Percentiles rank a stretch among this genome's conserved stretches.
Conservation (phyloP, 2,329 filamentous ascomycete genomes). For the Huntiella savannae region DNA sequence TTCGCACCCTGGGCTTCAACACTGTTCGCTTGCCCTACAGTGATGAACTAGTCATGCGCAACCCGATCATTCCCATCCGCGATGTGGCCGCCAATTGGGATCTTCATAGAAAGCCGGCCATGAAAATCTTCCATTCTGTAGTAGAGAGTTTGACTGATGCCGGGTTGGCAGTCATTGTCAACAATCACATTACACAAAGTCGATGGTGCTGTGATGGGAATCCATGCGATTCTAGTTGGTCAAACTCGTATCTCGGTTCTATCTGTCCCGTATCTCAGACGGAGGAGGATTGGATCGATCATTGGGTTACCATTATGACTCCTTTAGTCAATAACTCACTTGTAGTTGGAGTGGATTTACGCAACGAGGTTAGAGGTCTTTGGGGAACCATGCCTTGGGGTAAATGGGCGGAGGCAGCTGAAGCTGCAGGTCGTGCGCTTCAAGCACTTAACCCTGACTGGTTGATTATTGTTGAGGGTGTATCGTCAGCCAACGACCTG, state of each 20-base stretch:
- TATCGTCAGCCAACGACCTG: conserved; percentile 47
- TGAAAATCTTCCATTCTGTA: conserved; percentile 42
- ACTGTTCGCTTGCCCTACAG: conserved; percentile 50
- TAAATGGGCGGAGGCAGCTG: conserved; percentile 43
- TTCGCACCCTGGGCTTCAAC: conserved; percentile 47
- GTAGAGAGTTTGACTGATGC: conserved; percentile 39
- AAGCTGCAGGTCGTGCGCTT: conserved; percentile 41
- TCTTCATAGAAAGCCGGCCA: conserved; percentile 32
- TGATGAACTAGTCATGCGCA: conserved; percentile 45
- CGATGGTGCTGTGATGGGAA: conserved; percentile 52
- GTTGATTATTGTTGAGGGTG: conserved; percentile 50
- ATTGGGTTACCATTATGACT: conserved; percentile 47
- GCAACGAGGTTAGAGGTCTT: conserved; percentile 49
- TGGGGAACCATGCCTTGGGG: conserved; percentile 52
- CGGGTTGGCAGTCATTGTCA: conserved; percentile 45
- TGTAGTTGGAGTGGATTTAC: conserved; percentile 47
- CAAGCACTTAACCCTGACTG: conserved; percentile 40
- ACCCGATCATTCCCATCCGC: conserved; percentile 28
- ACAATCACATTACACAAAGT: conserved; percentile 52
- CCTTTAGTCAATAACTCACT: conserved; percentile 37
- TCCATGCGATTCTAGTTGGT: conserved; percentile 48
- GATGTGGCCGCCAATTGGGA: conserved; percentile 41
- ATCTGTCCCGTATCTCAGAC: conserved; percentile 43
- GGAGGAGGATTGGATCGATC: conserved; percentile 44
- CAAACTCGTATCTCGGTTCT: conserved; percentile 41